Percentiles rank a stretch among this genome's conserved stretches.
Evolutionary conservation across 164 flowering plant species (phyloP).

Genomic region (Houttuynia cordata): DNA sequence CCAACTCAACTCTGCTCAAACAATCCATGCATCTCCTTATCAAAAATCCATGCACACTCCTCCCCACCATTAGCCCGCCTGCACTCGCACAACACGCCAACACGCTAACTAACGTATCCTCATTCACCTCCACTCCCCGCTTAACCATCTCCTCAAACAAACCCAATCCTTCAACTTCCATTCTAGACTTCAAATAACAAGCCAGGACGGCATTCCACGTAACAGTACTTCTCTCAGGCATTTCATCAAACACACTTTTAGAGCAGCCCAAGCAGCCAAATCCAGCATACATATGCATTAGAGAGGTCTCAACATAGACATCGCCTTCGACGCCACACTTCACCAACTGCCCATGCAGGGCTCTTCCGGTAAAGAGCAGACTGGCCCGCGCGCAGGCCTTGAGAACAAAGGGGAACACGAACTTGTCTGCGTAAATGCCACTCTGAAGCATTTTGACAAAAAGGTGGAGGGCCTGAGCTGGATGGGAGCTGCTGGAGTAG

Average conservation of each 20-base stretch:
- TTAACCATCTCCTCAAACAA: conserved; percentile 1
- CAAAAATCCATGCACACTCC: background rate
- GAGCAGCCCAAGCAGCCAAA: too few relatives aligned
- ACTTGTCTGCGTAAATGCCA: background rate
- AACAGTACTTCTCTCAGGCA: conserved; percentile 3
- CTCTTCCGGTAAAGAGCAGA: background rate
- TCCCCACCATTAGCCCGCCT: background rate
- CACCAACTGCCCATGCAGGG: background rate
- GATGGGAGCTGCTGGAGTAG: conserved; percentile 6
- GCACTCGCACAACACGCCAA: background rate
- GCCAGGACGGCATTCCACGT: conserved; percentile 4
- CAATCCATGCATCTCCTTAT: background rate
- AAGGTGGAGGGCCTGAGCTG: conserved; percentile 1
- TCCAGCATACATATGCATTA: background rate
- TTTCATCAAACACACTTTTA: conserved; percentile 1
- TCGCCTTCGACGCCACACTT: background rate
- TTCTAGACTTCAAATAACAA: background rate
- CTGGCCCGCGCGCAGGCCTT: background rate
- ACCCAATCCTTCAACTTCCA: background rate
- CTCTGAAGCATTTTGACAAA: conserved; percentile 1
- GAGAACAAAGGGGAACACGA: conserved; percentile 1
- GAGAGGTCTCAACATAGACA: background rate
- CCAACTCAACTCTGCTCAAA: background rate
- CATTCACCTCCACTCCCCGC: background rate
- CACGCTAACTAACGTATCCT: conserved; percentile 1